These are phyloP conservation scores for Verbena officinalis DNA, from an alignment of 257 asterid genomes.

Conservation along the genomic window DNA sequence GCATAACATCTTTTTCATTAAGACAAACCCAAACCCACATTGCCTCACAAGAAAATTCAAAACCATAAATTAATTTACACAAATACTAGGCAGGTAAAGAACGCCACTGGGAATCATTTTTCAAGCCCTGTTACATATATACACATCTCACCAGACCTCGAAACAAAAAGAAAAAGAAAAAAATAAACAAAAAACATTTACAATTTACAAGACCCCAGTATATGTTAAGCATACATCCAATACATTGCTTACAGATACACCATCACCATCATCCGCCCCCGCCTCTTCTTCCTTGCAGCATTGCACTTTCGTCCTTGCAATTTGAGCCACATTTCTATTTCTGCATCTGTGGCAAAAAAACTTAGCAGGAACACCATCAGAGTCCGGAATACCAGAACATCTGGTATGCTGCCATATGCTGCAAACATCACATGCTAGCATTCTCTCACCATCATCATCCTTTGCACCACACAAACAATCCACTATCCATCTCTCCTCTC, in stretches of 20 bases:
- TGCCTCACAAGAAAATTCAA: no score
- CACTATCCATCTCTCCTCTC: slow-evolving; percentile 86
- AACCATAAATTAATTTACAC: neutral
- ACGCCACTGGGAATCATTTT: slow-evolving; percentile 28
- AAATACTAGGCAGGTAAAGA: neutral
- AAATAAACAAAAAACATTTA: slow-evolving; percentile 15
- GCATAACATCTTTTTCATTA: no score
- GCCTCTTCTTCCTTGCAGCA: slow-evolving; percentile 44
- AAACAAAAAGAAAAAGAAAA: neutral
- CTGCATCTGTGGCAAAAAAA: slow-evolving; percentile 62
- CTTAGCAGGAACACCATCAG: slow-evolving; percentile 60
- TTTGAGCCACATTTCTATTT: slow-evolving; percentile 5
- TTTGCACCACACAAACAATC: slow-evolving; percentile 88
- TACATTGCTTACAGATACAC: slow-evolving; percentile 25
- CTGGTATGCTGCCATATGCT: slow-evolving; percentile 97
- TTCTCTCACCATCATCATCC: slow-evolving; percentile 96
- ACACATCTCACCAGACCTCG: slow-evolving; percentile 33
- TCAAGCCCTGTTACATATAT: slow-evolving; percentile 32
- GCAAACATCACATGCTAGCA: slow-evolving; percentile 93
- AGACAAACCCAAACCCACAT: no score
- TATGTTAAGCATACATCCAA: slow-evolving; percentile 29
- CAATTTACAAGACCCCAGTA: slow-evolving; percentile 39
- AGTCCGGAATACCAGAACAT: slow-evolving; percentile 76
- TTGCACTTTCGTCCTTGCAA: slow-evolving; percentile 27
- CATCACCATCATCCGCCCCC: slow-evolving; percentile 31